Conservation (phyloP, 306 rosid genomes). For the Prunus armeniaca region DNA sequence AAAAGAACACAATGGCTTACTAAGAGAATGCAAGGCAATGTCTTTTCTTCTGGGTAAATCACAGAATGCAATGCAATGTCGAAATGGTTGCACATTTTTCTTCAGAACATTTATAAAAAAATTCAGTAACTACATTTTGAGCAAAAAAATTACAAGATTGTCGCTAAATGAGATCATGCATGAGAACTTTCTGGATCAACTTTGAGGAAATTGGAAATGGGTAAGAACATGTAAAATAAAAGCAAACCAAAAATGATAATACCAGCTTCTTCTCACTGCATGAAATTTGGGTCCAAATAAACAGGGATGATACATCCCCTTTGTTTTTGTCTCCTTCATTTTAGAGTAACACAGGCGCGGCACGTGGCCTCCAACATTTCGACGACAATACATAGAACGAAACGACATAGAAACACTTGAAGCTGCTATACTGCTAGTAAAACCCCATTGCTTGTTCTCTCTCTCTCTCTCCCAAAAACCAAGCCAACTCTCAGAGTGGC, state of each 20-base stretch:
- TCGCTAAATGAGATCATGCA: background rate
- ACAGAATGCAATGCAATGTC: background rate
- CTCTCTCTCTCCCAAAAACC: background rate
- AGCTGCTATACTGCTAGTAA: background rate
- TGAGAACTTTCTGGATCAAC: too few species aligned
- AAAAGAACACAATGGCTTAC: background rate
- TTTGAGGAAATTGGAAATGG: background rate
- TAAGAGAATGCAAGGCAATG: too few species aligned
- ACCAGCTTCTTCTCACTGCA: background rate
- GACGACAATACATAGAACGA: background rate
- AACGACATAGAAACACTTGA: background rate
- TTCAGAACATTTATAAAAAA: background rate
- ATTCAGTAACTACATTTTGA: background rate
- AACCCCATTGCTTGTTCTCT: background rate
- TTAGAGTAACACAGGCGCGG: background rate
- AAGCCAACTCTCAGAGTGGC: background rate
- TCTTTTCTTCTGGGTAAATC: too few species aligned
- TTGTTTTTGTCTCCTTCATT: background rate
- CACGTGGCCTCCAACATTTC: background rate
- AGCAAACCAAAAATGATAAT: background rate
- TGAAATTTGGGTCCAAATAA: background rate
- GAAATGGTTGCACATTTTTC: background rate
- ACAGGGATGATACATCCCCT: too few species aligned
- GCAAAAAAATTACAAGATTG: background rate
- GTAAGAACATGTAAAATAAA: background rate